Conservation (phyloP, 1,284 basidiomycete genomes). For the Trichosporon coremiiforme region DNA sequence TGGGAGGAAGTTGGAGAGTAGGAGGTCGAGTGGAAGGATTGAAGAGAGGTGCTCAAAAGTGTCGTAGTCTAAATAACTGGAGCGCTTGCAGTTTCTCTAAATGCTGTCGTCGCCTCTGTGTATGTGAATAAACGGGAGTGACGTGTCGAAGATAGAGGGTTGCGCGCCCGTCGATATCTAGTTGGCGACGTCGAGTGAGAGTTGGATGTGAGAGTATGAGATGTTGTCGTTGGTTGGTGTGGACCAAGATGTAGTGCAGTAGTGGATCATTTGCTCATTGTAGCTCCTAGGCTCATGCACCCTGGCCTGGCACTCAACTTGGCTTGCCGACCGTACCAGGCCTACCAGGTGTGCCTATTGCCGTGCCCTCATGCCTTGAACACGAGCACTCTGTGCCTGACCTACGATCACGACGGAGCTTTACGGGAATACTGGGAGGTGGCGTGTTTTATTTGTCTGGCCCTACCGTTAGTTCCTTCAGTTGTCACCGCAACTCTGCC, state of each 20-base stretch:
- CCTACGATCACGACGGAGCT: background rate
- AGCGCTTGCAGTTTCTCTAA: background rate
- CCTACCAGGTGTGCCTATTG: constrained; percentile 5
- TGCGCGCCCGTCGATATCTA: constrained; percentile 10
- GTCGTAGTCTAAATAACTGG: background rate
- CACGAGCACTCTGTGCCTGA: background rate
- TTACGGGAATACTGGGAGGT: background rate
- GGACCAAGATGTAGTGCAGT: constrained; percentile 5
- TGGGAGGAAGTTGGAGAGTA: no score
- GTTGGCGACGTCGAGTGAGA: background rate
- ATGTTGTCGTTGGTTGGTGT: background rate
- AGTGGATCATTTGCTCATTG: constrained; percentile 4
- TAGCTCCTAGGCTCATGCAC: background rate
- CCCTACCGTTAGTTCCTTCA: background rate
- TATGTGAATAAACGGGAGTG: background rate
- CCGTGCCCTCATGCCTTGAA: background rate
- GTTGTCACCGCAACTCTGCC: no score
- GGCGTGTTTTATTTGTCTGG: background rate
- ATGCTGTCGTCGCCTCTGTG: background rate
- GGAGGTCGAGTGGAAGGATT: background rate
- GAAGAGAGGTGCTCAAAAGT: background rate
- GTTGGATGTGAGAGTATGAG: background rate
- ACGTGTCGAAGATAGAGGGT: background rate
- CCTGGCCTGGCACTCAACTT: no score
- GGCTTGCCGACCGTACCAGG: no score